Evolutionary conservation across 495 filamentous ascomycete genomes (phyloP).

Genomic region (Ramalina peruviana): DNA sequence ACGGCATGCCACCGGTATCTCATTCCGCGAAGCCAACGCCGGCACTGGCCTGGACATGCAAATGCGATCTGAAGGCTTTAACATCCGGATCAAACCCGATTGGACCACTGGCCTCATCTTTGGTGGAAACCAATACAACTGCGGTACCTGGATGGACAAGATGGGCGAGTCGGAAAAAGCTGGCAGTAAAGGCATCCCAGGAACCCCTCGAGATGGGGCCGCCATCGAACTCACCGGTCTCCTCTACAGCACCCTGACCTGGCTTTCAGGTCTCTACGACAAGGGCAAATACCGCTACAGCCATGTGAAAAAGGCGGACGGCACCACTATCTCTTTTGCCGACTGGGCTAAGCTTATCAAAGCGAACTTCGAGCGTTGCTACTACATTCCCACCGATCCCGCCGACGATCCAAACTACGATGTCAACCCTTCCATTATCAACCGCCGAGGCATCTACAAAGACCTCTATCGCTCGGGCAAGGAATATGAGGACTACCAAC

Average conservation of each 20-base stretch:
- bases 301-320: conserved; percentile 47
- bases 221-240: conserved; percentile 91
- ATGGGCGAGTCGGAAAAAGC: conserved; percentile 97
- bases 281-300: conserved; percentile 54
- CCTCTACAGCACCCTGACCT: conserved; percentile 73
- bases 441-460: conserved; percentile 93
- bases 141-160: conserved; percentile 99
- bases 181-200: conserved; percentile 85
- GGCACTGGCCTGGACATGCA: conserved; percentile 76
- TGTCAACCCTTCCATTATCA: conserved; percentile 63
- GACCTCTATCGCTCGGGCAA: conserved; percentile 86
- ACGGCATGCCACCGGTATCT: conserved; percentile 70
- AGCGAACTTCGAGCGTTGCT: conserved; percentile 76
- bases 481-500: conserved; percentile 94
- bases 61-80: conserved; percentile 86
- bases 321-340: conserved; percentile 50
- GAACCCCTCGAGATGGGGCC: conserved; percentile 89
- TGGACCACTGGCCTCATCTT: conserved; percentile 90
- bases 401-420: conserved; percentile 63
- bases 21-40: conserved; percentile 89
- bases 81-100: conserved; percentile 78
- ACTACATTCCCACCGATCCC: conserved; percentile 60
- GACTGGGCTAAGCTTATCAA: conserved; percentile 77
- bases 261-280: conserved; percentile 54
- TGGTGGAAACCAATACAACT: conserved; percentile 87